These are phyloP conservation scores for Debaryomyces fabryi DNA, from an alignment of 1,139 yeast species.

Conservation along the genomic window DNA sequence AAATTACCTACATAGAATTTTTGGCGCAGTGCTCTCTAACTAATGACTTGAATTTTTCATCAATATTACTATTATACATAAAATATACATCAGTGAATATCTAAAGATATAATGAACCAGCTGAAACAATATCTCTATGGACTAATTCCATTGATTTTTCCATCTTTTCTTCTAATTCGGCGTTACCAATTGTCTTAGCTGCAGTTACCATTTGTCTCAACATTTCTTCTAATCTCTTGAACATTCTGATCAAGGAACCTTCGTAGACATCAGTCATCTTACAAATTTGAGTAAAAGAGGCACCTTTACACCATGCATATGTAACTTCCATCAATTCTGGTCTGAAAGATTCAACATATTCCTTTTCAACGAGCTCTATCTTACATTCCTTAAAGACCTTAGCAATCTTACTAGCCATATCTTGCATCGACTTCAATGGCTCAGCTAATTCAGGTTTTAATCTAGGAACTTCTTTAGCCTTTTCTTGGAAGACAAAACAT, in stretches of 20 bases:
- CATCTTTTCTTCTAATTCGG: constrained; percentile 85
- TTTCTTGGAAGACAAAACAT: constrained; percentile 95
- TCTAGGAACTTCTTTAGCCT: constrained; percentile 86
- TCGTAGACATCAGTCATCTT: constrained; percentile 99
- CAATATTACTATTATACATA: constrained; percentile 5
- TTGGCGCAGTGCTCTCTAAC: constrained; percentile 7
- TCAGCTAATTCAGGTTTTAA: constrained; percentile 86
- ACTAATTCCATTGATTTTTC: constrained; percentile 80
- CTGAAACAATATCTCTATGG: constrained; percentile 95
- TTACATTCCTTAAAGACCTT: constrained; percentile 87
- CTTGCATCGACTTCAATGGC: constrained; percentile 83
- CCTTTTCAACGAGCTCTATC: constrained; percentile 85
- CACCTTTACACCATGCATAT: constrained; percentile 95
- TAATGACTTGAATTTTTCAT: not conserved
- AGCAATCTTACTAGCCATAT: constrained; percentile 88
- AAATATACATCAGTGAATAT: constrained; percentile 2
- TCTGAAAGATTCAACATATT: constrained; percentile 87
- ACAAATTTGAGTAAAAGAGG: constrained; percentile 92
- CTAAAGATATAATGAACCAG: constrained; percentile 84
- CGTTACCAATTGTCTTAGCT: constrained; percentile 90
- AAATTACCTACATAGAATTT: not conserved
- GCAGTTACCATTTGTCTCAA: constrained; percentile 87
- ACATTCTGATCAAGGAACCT: constrained; percentile 92
- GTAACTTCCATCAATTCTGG: constrained; percentile 97
- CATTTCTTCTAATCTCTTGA: constrained; percentile 91